A percentile compares a stretch with the other conserved stretches of the same genome.
Evolutionary conservation across 2,329 filamentous ascomycete genomes (phyloP).

Genomic region (Macrophomina pseudophaseolina): DNA sequence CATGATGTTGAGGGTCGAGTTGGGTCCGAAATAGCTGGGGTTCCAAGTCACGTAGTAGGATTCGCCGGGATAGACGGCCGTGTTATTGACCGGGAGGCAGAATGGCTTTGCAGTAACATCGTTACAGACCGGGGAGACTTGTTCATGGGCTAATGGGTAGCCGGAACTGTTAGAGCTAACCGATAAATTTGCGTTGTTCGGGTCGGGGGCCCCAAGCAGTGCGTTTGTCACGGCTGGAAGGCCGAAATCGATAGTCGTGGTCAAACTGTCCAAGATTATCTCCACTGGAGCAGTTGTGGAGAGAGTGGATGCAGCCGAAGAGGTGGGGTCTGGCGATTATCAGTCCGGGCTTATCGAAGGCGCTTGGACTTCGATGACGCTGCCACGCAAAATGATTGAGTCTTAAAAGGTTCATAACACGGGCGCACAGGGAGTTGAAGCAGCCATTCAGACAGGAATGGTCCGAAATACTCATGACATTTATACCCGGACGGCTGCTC

Average conservation of each 20-base stretch:
- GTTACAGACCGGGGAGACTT: slow-evolving; percentile 41
- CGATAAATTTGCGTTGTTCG: too few relatives aligned
- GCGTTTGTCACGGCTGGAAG: slow-evolving; percentile 29
- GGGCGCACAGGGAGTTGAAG: too few relatives aligned
- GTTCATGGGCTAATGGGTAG: too few relatives aligned
- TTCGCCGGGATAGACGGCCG: slow-evolving; percentile 42
- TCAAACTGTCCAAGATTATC: slow-evolving; percentile 32
- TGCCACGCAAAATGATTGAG: too few relatives aligned
- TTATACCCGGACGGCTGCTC: too few relatives aligned
- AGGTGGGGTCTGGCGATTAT: slow-evolving; percentile 26
- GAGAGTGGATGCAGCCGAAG: slow-evolving; percentile 27
- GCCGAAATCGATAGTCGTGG: slow-evolving; percentile 31
- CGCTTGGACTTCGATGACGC: slow-evolving; percentile 16
- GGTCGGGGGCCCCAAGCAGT: background rate
- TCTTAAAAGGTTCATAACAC: too few relatives aligned
- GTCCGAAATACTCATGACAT: too few relatives aligned
- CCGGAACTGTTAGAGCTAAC: too few relatives aligned
- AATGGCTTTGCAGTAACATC: slow-evolving; percentile 37
- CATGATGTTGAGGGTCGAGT: slow-evolving; percentile 35
- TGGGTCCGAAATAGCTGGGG: slow-evolving; percentile 32
- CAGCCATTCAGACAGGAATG: too few relatives aligned
- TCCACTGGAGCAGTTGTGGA: slow-evolving; percentile 32
- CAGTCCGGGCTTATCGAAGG: slow-evolving; percentile 12
- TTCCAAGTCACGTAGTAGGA: slow-evolving; percentile 42
- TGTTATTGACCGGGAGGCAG: slow-evolving; percentile 43